A percentile compares a stretch with the other conserved stretches of the same genome.
Conservation (phyloP, 345 rosid genomes). For the Citrus cavaleriei region DNA sequence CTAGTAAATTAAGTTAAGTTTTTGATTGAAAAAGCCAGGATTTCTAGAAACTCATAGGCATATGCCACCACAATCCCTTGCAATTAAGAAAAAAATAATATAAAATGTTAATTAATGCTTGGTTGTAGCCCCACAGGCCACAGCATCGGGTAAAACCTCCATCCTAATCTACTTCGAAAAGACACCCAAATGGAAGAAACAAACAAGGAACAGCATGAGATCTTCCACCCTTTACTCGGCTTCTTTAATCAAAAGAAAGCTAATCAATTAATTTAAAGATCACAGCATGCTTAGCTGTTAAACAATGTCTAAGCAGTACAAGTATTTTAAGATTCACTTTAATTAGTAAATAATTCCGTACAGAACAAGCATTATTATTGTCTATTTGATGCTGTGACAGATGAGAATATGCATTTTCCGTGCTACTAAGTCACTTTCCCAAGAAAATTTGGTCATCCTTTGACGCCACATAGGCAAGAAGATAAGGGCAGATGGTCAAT, state of each 20-base stretch:
- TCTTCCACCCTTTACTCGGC: slow-evolving; percentile 4
- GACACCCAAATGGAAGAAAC: slow-evolving; percentile 16
- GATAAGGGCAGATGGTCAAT: slow-evolving; percentile 4
- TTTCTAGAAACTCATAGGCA: slow-evolving; percentile 15
- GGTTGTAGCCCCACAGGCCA: slow-evolving; percentile 16
- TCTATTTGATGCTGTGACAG: neutral
- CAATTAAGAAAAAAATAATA: slow-evolving; percentile 4
- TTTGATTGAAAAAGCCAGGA: neutral
- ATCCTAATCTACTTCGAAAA: slow-evolving; percentile 34
- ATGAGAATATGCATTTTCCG: neutral
- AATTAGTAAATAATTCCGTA: slow-evolving; percentile 20
- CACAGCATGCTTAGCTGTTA: slow-evolving; percentile 38
- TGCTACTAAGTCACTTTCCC: neutral
- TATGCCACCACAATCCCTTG: neutral
- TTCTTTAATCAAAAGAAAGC: neutral
- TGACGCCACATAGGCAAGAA: slow-evolving; percentile 3
- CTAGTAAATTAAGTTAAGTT: neutral
- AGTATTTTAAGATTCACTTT: slow-evolving; percentile 1
- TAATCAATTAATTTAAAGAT: neutral
- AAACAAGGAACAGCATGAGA: slow-evolving; percentile 2
- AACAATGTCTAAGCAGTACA: slow-evolving; percentile 19
- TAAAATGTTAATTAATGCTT: slow-evolving; percentile 4
- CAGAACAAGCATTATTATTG: slow-evolving; percentile 34
- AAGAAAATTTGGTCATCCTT: slow-evolving; percentile 12
- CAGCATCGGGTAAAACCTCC: slow-evolving; percentile 5